Conservation (phyloP, 1,284 basidiomycete species). For the Ganoderma leucocontextum region DNA sequence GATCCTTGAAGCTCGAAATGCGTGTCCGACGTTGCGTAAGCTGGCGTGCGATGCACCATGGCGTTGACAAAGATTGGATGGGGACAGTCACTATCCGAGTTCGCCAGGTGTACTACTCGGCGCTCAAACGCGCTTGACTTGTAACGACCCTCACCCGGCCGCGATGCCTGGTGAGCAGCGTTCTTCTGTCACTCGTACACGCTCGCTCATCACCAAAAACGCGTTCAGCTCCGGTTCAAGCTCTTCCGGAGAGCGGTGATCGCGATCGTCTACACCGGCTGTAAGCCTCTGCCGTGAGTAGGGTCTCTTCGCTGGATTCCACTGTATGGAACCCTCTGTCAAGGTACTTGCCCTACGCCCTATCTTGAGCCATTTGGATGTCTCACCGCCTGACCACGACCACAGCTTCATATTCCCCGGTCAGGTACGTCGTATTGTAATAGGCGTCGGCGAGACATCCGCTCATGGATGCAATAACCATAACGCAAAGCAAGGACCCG, state of each 20-base stretch:
- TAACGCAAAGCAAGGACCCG: neutral
- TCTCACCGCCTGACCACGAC: too few species aligned
- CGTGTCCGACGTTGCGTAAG: neutral
- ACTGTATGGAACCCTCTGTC: neutral
- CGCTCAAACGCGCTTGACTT: neutral
- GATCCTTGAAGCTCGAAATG: neutral
- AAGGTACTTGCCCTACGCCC: neutral
- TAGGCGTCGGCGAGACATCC: neutral
- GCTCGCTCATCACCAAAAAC: neutral
- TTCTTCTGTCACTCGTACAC: neutral
- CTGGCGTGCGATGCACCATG: too few species aligned
- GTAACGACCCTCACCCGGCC: neutral
- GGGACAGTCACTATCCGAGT: too few species aligned
- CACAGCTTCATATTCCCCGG: neutral
- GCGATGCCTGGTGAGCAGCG: neutral
- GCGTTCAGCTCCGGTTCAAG: neutral
- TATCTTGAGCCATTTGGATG: neutral
- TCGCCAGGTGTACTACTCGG: neutral
- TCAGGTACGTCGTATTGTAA: neutral
- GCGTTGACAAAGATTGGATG: too few species aligned
- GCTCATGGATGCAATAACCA: neutral
- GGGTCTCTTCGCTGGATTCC: neutral
- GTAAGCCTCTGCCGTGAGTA: neutral
- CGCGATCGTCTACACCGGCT: neutral
- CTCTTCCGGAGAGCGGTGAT: neutral